phyloP scores from a whole-genome alignment of 345 rosid genomes.

The Geranium rotundifolium region DNA sequence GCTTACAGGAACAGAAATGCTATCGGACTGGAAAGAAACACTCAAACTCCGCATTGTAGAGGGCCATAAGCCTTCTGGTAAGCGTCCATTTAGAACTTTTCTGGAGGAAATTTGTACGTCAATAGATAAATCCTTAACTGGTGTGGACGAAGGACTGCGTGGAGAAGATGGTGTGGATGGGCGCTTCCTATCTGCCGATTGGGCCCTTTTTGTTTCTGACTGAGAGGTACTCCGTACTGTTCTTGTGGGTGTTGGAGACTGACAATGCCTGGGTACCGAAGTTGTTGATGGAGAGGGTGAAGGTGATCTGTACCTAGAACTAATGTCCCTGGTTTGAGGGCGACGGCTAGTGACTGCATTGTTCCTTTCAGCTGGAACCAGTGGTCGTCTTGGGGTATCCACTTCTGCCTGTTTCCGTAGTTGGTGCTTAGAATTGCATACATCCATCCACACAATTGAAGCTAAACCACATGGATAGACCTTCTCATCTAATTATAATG shows the following conservation, averaged over 20 bases:
- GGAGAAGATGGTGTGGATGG: slow-evolving; percentile 65
- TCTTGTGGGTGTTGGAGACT: slow-evolving; percentile 68
- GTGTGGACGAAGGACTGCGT: slow-evolving; percentile 57
- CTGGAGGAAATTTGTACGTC: slow-evolving; percentile 45
- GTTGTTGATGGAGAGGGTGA: slow-evolving; percentile 48
- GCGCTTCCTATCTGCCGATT: slow-evolving; percentile 81
- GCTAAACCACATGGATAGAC: slow-evolving; percentile 47
- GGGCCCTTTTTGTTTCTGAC: slow-evolving; percentile 52
- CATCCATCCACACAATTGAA: slow-evolving; percentile 67
- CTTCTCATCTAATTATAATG: slow-evolving; percentile 23
- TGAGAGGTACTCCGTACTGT: slow-evolving; percentile 37
- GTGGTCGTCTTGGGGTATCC: slow-evolving; percentile 47
- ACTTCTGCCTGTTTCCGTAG: slow-evolving; percentile 34
- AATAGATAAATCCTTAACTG: slow-evolving; percentile 52
- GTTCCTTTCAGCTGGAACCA: slow-evolving; percentile 66
- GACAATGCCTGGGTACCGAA: slow-evolving; percentile 38
- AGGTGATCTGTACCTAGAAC: slow-evolving; percentile 83
- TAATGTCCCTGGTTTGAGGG: slow-evolving; percentile 51
- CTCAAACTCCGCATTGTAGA: slow-evolving; percentile 98
- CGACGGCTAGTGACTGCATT: slow-evolving; percentile 42
- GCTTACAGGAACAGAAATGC: slow-evolving; percentile 63
- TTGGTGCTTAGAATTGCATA: slow-evolving; percentile 36
- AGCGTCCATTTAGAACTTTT: slow-evolving; percentile 48
- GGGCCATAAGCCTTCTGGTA: slow-evolving; percentile 95
- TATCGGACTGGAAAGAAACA: slow-evolving; percentile 89